Evolutionary conservation across 2,329 filamentous ascomycete species (phyloP).

Genomic region (Mariannaea elegans): DNA sequence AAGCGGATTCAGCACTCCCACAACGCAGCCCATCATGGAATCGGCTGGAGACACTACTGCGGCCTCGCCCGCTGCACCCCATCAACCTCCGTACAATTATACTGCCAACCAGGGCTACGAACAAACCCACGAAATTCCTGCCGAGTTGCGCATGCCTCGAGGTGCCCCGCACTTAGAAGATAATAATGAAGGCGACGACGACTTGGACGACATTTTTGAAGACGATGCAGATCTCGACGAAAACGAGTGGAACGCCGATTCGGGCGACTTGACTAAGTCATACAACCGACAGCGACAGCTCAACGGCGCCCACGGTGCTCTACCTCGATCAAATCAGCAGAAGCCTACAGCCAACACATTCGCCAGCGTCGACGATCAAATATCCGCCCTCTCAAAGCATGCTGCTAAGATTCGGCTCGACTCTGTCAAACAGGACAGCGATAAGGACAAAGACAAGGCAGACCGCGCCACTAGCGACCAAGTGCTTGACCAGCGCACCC

Average conservation of each 20-base stretch:
- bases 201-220: constrained; percentile 45
- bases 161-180: constrained; percentile 33
- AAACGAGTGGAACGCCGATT: constrained; percentile 67
- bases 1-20: constrained; percentile 5
- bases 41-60: constrained; percentile 23
- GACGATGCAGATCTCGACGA: constrained; percentile 68
- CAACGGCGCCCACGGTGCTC: constrained; percentile 59
- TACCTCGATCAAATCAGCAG: constrained; percentile 79
- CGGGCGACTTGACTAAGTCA: constrained; percentile 80
- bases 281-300: constrained; percentile 86
- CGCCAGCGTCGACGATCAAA: constrained; percentile 85
- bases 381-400: constrained; percentile 84
- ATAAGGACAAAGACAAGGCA: constrained; percentile 82
- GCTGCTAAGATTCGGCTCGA: constrained; percentile 87
- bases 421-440: constrained; percentile 61
- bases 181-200: constrained; percentile 36
- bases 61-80: constrained; percentile 51
- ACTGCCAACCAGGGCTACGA: constrained; percentile 56
- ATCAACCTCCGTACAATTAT: constrained; percentile 56
- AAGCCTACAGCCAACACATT: constrained; percentile 82
- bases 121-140: constrained; percentile 47
- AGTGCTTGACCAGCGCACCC: constrained; percentile 90
- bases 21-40: constrained; percentile 28
- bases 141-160: constrained; percentile 42
- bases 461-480: constrained; percentile 95